A percentile compares a stretch with the other conserved stretches of the same genome.
Evolutionary conservation across 768 basidiomycete genomes (phyloP).

Genomic region (Chalciporus sphaerocephalus): DNA sequence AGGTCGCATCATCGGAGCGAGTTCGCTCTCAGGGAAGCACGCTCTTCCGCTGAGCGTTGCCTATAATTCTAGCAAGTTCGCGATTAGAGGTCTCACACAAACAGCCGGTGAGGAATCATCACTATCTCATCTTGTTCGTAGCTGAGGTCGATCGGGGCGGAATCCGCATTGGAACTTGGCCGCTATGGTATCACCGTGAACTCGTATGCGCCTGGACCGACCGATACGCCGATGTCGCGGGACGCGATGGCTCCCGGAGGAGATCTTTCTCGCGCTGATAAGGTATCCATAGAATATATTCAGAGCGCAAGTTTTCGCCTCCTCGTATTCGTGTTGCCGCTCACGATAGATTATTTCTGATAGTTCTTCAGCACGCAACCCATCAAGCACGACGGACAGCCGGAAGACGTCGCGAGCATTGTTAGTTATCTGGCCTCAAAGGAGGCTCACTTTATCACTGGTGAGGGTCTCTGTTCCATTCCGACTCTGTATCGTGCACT

Average conservation of each 20-base stretch:
- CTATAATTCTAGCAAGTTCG: conserved; percentile 40
- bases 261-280: background rate
- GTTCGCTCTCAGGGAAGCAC: conserved; percentile 9
- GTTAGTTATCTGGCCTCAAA: conserved; percentile 26
- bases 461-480: no score
- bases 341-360: background rate
- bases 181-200: conserved; percentile 38
- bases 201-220: conserved; percentile 36
- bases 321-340: no score
- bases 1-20: conserved; percentile 51
- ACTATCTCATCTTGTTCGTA: background rate
- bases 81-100: conserved; percentile 40
- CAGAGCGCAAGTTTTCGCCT: no score
- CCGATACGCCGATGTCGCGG: conserved; percentile 23
- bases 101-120: conserved; percentile 27
- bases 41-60: conserved; percentile 4
- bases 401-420: conserved; percentile 23
- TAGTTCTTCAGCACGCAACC: background rate
- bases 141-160: background rate
- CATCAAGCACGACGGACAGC: conserved; percentile 3
- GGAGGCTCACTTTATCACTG: conserved; percentile 27
- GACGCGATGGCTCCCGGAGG: background rate
- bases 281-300: background rate
- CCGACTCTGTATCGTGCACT: no score
- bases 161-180: conserved; percentile 28